Evolutionary conservation across 2,329 filamentous ascomycete species (phyloP), one percentile per base, ranked within the genome.

Genomic region (Grosmannia huntii): DNA sequence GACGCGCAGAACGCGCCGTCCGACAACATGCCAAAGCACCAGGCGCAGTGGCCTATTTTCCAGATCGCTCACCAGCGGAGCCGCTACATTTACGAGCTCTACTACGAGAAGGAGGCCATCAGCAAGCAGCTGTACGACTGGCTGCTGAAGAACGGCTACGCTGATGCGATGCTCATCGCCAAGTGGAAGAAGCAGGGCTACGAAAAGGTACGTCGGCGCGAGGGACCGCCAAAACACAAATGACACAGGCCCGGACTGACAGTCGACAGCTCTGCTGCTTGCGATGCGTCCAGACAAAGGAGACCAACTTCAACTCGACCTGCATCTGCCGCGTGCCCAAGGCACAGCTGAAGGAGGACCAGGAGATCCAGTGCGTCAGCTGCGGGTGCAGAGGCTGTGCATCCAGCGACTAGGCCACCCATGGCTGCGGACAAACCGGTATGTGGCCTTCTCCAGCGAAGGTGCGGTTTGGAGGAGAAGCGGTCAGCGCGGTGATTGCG

Each of bases 181-280:
- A 99, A 99, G 76, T 99, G 94, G 94, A 99, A 99, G 83, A 99
- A 99, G 76, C 88, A 95, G 68, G 94, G 94, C 19, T 99, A 99
- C 68, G 94, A 99, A 73, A 96, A 97, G 84, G 89, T 89, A 9
- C 21, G 23, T n/a, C n/a, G n/a, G n/a, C n/a, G n/a, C n/a, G n/a
- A n/a, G n/a, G n/a, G n/a, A n/a, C n/a, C n/a, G n/a, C n/a, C n/a
- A n/a, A n/a, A n/a, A n/a, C n/a, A n/a, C n/a, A n/a, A n/a, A n/a
- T n/a, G n/a, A n/a, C n/a, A n/a, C n/a, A n/a, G 5, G 11, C 46
- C 46, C 2, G 6, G 12, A 25, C 48, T 50, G 19, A 50, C 48
- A 25, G 46, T 19, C 46, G 5, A 38, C 67, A 94, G 88, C 75
- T 99, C 50, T 99, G 94, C 73, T 99, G 94, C 71, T 77, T 96